phyloP scores from a whole-genome alignment of 352 stramenopile genomes.

The Globisporangium splendens region DNA sequence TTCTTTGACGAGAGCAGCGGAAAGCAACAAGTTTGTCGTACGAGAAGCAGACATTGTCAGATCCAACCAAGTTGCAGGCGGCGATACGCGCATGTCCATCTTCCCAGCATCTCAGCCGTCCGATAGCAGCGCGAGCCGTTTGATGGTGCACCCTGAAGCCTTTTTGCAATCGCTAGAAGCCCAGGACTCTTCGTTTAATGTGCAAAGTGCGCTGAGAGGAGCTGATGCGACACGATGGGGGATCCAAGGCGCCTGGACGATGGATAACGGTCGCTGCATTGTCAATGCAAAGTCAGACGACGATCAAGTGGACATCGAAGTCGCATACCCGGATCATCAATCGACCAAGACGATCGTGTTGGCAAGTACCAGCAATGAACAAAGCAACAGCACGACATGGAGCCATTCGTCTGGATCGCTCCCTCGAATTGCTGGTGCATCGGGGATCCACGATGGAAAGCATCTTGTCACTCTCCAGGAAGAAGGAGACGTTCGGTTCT shows the following conservation, averaged over 20 bases:
- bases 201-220: constrained; percentile 24
- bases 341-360: constrained; percentile 47
- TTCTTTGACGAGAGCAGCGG: constrained; percentile 17
- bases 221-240: constrained; percentile 10
- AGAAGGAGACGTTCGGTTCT: constrained; percentile 49
- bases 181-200: constrained; percentile 1
- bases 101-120: constrained; percentile 11
- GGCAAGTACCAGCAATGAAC: constrained; percentile 1
- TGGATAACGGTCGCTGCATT: constrained; percentile 15
- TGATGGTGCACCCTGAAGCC: constrained; percentile 45
- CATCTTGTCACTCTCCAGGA: constrained; percentile 56
- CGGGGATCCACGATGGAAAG: constrained; percentile 27
- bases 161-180: constrained; percentile 34
- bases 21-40: constrained; percentile 26
- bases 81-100: constrained; percentile 27
- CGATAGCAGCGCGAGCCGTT: neutral
- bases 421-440: constrained; percentile 34
- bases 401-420: constrained; percentile 1
- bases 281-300: constrained; percentile 23
- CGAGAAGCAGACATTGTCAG: constrained; percentile 19
- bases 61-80: neutral
- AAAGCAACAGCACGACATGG: too few species aligned
- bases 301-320: constrained; percentile 35
- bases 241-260: constrained; percentile 26
- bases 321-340: constrained; percentile 23